Conservation (phyloP, 768 basidiomycete genomes). For the Rickenella mellea region DNA sequence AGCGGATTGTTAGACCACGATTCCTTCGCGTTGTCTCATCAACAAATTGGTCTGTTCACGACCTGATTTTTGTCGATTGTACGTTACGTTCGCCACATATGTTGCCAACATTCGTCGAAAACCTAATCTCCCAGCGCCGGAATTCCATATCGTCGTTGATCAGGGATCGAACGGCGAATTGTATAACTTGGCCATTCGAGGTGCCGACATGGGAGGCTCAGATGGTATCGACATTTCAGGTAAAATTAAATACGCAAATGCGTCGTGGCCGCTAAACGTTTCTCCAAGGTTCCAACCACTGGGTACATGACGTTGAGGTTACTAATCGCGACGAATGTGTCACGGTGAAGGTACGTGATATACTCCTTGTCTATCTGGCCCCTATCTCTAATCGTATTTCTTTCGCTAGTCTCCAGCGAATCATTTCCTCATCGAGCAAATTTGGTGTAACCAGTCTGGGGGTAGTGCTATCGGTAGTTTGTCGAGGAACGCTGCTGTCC, state of each 20-base stretch:
- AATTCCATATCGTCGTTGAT: constrained; percentile 21
- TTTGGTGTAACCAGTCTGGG: constrained; percentile 23
- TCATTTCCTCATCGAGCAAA: constrained; percentile 20
- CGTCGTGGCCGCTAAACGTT: not conserved
- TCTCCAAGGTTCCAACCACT: constrained; percentile 12
- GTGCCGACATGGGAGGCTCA: constrained; percentile 18
- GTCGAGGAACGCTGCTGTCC: constrained; percentile 16
- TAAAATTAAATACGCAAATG: not conserved
- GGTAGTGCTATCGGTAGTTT: constrained; percentile 21
- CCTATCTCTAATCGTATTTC: not conserved
- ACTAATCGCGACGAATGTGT: constrained; percentile 24
- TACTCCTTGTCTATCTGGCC: not conserved
- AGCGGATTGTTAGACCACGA: constrained; percentile 10
- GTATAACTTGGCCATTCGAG: constrained; percentile 22
- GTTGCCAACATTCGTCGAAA: not conserved
- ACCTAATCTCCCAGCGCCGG: constrained; percentile 9
- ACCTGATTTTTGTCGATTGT: constrained; percentile 22
- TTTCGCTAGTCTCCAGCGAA: constrained; percentile 15
- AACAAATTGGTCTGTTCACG: constrained; percentile 20
- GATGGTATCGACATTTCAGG: constrained; percentile 23
- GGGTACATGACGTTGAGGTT: constrained; percentile 24
- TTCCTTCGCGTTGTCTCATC: constrained; percentile 19
- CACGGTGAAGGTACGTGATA: no score
- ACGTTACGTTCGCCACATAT: not conserved
- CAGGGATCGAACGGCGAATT: constrained; percentile 19